Percentiles rank a stretch among this genome's conserved stretches.
These are phyloP conservation scores for Dendrocalamus latiflorus DNA, from an alignment of 202 grass and related monocot genomes.

Conservation along the genomic window DNA sequence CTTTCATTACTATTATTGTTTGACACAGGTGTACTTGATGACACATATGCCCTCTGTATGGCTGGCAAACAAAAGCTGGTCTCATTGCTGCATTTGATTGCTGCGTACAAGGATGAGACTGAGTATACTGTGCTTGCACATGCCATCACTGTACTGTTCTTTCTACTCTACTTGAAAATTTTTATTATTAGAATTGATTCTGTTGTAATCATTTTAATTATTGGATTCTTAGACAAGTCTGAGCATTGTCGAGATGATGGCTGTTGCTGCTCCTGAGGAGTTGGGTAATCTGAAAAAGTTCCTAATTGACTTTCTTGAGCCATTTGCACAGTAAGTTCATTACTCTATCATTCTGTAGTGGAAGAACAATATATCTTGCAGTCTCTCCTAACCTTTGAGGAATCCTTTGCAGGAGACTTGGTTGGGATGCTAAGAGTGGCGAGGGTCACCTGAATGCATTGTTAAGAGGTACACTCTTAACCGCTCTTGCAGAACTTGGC, in stretches of 20 bases:
- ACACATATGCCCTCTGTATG: constrained; percentile 79
- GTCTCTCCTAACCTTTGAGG: constrained; percentile 24
- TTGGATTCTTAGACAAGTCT: constrained; percentile 54
- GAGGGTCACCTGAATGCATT: constrained; percentile 70
- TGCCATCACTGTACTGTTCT: constrained; percentile 45
- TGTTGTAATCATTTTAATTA: constrained; percentile 17
- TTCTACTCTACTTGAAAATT: constrained; percentile 8
- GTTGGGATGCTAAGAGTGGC: constrained; percentile 75
- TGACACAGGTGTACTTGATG: constrained; percentile 80
- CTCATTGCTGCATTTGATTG: constrained; percentile 69
- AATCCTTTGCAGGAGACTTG: constrained; percentile 58
- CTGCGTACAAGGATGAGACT: constrained; percentile 69
- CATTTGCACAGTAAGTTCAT: constrained; percentile 59
- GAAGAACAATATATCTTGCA: constrained; percentile 6
- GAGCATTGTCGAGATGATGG: constrained; percentile 45
- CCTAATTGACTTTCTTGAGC: constrained; percentile 67
- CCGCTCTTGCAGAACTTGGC: constrained; percentile 63
- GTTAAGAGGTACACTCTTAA: constrained; percentile 78
- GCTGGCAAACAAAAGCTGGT: constrained; percentile 82
- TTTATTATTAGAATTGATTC: not conserved
- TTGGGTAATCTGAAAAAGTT: constrained; percentile 71
- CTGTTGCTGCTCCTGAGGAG: constrained; percentile 75
- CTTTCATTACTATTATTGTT: constrained; percentile 27
- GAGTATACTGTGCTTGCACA: constrained; percentile 76
- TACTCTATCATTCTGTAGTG: not conserved